These are phyloP conservation scores for Ogataea paradorogensis DNA, from an alignment of 805 yeast genomes.

Conservation along the genomic window DNA sequence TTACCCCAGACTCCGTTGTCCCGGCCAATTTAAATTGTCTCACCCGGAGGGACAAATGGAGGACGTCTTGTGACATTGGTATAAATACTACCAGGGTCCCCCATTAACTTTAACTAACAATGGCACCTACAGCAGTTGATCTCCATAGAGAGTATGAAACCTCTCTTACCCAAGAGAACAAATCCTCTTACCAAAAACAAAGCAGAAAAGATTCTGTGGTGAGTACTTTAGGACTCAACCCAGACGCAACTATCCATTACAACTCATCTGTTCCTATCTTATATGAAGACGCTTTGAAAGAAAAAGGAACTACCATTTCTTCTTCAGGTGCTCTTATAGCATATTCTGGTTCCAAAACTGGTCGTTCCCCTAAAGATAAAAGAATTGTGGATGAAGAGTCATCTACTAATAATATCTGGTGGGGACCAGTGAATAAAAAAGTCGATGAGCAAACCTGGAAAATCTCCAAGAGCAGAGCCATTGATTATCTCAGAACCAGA, in stretches of 20 bases:
- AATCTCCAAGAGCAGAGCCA: slow-evolving; percentile 93
- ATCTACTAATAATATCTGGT: slow-evolving; percentile 85
- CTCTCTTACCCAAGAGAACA: slow-evolving; percentile 23
- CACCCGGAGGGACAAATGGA: slow-evolving; percentile 14
- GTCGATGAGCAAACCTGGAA: slow-evolving; percentile 93
- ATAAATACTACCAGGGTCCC: slow-evolving; percentile 1
- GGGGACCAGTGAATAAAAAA: slow-evolving; percentile 99
- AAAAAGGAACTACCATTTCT: slow-evolving; percentile 86
- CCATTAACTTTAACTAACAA: slow-evolving; percentile 13
- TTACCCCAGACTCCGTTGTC: slow-evolving; percentile 14
- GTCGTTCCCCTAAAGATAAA: slow-evolving; percentile 97
- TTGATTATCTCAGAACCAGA: slow-evolving; percentile 94
- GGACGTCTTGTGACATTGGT: slow-evolving; percentile 1
- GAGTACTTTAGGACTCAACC: slow-evolving; percentile 45
- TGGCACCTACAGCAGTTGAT: slow-evolving; percentile 42
- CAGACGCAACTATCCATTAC: slow-evolving; percentile 72
- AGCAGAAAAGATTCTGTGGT: slow-evolving; percentile 32
- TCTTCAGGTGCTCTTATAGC: slow-evolving; percentile 95
- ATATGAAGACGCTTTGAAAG: slow-evolving; percentile 91
- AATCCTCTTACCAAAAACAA: slow-evolving; percentile 24
- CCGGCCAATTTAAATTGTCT: slow-evolving; percentile 9
- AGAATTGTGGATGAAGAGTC: slow-evolving; percentile 94
- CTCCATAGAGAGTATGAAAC: slow-evolving; percentile 31
- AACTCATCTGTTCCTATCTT: slow-evolving; percentile 90
- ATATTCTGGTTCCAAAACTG: slow-evolving; percentile 92